A percentile compares a stretch with the other conserved stretches of the same genome.
phyloP scores from a whole-genome alignment of 768 basidiomycete genomes.

The Paxillus ammoniavirescens region DNA sequence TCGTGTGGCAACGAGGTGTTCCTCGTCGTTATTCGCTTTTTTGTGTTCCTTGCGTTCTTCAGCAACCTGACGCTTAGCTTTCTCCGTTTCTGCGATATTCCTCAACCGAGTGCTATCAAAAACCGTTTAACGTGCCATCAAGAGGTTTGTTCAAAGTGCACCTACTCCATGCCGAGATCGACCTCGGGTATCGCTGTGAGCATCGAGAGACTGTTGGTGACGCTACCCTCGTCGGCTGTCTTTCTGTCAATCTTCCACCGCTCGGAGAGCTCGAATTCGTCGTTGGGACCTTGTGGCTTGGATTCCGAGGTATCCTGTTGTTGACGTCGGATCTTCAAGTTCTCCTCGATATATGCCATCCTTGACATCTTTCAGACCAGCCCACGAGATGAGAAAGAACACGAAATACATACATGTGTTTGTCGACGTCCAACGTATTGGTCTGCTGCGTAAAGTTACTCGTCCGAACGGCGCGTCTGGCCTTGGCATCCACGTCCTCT shows the following conservation, averaged over 20 bases:
- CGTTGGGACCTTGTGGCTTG: conserved; percentile 52
- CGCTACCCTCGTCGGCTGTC: conserved; percentile 81
- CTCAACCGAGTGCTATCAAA: conserved; percentile 70
- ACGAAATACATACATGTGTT: conserved; percentile 80
- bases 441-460: conserved; percentile 99
- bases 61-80: conserved; percentile 84
- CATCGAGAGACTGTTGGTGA: conserved; percentile 93
- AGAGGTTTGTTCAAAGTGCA: conserved; percentile 18
- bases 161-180: conserved; percentile 97
- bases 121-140: neutral
- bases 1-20: conserved; percentile 81
- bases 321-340: conserved; percentile 72
- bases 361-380: conserved; percentile 36
- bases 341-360: conserved; percentile 98
- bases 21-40: conserved; percentile 62
- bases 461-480: conserved; percentile 69
- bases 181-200: conserved; percentile 97
- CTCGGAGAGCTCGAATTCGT: conserved; percentile 73
- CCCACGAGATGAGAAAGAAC: neutral
- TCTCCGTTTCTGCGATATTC: conserved; percentile 98
- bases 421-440: conserved; percentile 93
- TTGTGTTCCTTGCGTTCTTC: conserved; percentile 67
- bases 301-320: conserved; percentile 47
- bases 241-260: conserved; percentile 59
- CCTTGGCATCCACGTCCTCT: conserved; percentile 66